Evolutionary conservation across 306 rosid species (phyloP).

Genomic region (Luffa aegyptiaca): DNA sequence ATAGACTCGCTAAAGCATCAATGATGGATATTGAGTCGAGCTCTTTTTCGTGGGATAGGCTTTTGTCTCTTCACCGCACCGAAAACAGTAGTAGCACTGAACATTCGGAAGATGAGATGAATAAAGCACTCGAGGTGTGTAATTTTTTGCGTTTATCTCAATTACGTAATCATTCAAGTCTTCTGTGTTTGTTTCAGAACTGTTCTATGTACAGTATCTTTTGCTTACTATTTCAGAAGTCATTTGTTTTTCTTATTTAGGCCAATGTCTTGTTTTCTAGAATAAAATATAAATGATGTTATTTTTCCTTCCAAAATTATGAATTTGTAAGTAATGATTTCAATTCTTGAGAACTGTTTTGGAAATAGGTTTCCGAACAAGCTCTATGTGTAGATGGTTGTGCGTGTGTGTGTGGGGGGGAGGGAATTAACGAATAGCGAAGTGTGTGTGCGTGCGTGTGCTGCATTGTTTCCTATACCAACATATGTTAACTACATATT

Average conservation of each 20-base stretch:
- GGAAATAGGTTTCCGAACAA: background rate
- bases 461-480: background rate
- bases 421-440: background rate
- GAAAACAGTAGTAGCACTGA: conserved; percentile 66
- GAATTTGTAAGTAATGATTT: background rate
- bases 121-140: conserved; percentile 71
- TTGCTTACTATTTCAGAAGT: background rate
- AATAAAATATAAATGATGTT: background rate
- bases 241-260: too few species aligned
- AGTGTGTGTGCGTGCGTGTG: too few species aligned
- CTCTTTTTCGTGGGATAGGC: conserved; percentile 71
- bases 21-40: conserved; percentile 58
- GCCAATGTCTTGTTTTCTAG: background rate
- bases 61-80: conserved; percentile 76
- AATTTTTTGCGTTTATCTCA: background rate
- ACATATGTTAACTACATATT: background rate
- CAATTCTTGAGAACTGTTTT: background rate
- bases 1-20: conserved; percentile 84
- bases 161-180: background rate
- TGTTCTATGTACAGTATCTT: background rate
- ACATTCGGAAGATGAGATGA: conserved; percentile 78
- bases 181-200: background rate
- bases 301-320: background rate
- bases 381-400: background rate
- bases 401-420: too few species aligned